Conservation (phyloP, 202 grass and related monocot species). For the Saccharum hybrid region DNA sequence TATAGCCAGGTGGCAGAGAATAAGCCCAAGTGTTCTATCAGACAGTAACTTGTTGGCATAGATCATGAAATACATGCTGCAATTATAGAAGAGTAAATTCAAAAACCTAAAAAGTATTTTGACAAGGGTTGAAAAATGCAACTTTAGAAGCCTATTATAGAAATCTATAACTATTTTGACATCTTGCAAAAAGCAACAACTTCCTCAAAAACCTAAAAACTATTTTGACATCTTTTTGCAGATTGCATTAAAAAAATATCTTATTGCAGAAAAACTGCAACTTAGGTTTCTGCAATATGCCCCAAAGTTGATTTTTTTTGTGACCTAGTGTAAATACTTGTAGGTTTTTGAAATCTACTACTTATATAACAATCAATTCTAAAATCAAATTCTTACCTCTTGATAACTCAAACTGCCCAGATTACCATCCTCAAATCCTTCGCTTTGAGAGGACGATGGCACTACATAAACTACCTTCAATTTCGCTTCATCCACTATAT, state of each 20-base stretch:
- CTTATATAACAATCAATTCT: background rate
- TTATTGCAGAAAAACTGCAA: background rate
- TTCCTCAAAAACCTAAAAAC: background rate
- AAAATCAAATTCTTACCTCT: conserved; percentile 58
- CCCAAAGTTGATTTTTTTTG: background rate
- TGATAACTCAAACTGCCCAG: conserved; percentile 65
- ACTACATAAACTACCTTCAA: conserved; percentile 70
- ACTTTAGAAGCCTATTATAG: background rate
- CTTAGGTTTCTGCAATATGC: background rate
- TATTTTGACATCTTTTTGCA: background rate
- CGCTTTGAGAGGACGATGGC: conserved; percentile 43
- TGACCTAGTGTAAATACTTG: background rate
- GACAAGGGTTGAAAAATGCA: background rate
- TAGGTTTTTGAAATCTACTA: background rate
- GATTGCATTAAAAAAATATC: background rate
- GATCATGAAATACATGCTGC: conserved; percentile 7
- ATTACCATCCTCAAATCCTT: conserved; percentile 74
- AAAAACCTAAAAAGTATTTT: background rate
- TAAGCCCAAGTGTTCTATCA: background rate
- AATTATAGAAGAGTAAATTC: background rate
- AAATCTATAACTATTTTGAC: background rate
- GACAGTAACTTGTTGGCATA: background rate
- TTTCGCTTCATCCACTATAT: conserved; percentile 77
- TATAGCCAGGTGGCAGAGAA: background rate
- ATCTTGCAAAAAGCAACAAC: background rate